A percentile compares a stretch with the other conserved stretches of the same genome.
Conservation (phyloP, 129 eudicot genomes). For the Artemisia annua region DNA sequence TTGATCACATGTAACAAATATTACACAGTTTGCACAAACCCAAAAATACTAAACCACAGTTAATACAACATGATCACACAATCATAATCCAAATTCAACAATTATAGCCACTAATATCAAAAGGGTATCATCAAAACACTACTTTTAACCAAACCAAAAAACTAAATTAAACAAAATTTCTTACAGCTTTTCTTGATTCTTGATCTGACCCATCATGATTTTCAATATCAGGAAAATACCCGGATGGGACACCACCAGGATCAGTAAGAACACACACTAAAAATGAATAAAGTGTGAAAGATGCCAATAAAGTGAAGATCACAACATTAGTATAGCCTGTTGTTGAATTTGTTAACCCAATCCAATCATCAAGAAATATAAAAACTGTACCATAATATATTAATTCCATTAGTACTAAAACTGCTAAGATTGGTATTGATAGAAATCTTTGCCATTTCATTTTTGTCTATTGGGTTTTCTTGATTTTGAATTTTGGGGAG, state of each 20-base stretch:
- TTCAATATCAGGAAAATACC: slow-evolving; percentile 80
- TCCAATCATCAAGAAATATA: slow-evolving; percentile 69
- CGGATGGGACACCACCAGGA: slow-evolving; percentile 73
- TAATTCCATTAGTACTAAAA: slow-evolving; percentile 45
- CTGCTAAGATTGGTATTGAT: slow-evolving; percentile 64
- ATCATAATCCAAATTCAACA: not conserved
- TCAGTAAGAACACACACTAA: slow-evolving; percentile 64
- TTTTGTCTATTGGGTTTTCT: slow-evolving; percentile 12
- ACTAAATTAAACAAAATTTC: slow-evolving; percentile 6
- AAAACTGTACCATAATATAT: slow-evolving; percentile 68
- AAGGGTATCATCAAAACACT: not conserved
- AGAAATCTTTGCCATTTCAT: slow-evolving; percentile 52
- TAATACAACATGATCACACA: not conserved
- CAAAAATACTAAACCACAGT: not conserved
- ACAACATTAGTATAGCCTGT: slow-evolving; percentile 50
- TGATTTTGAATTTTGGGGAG: slow-evolving; percentile 8
- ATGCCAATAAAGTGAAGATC: slow-evolving; percentile 61
- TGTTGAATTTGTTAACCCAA: slow-evolving; percentile 52
- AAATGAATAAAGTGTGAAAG: slow-evolving; percentile 54
- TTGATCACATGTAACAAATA: no score
- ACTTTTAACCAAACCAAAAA: not conserved
- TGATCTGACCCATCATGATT: slow-evolving; percentile 55
- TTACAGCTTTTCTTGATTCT: slow-evolving; percentile 54
- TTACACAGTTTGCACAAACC: not conserved
- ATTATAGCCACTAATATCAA: not conserved